Percentiles rank a stretch among this genome's conserved stretches.
These are phyloP conservation scores for Amniculicola lignicola DNA, from an alignment of 495 filamentous ascomycete species.

Conservation along the genomic window DNA sequence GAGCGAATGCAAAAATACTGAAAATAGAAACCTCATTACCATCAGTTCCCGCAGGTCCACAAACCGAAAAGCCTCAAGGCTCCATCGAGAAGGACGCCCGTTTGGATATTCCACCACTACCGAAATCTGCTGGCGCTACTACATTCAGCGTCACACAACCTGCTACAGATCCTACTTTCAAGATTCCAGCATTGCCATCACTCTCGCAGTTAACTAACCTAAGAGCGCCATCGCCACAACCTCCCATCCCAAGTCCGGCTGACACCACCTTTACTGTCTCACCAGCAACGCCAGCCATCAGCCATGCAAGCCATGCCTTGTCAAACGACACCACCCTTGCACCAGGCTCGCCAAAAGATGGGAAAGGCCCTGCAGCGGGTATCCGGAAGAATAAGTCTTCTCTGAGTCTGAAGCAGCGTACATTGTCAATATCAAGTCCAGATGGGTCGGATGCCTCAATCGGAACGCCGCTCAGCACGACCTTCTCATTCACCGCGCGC, in stretches of 20 bases:
- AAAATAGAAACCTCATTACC: slow-evolving; percentile 78
- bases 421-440: slow-evolving; percentile 69
- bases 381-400: slow-evolving; percentile 74
- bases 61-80: slow-evolving; percentile 42
- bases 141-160: slow-evolving; percentile 20
- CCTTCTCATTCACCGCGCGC: slow-evolving; percentile 55
- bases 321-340: slow-evolving; percentile 24
- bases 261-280: slow-evolving; percentile 35
- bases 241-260: slow-evolving; percentile 28
- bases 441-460: slow-evolving; percentile 68
- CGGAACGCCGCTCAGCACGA: slow-evolving; percentile 66
- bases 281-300: slow-evolving; percentile 33
- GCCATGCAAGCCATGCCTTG: slow-evolving; percentile 26
- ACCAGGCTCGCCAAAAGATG: slow-evolving; percentile 32
- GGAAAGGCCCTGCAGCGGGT: slow-evolving; percentile 47
- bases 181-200: slow-evolving; percentile 33
- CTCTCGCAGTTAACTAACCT: slow-evolving; percentile 10
- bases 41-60: slow-evolving; percentile 40
- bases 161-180: slow-evolving; percentile 19
- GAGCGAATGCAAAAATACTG: slow-evolving; percentile 71
- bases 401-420: slow-evolving; percentile 68
- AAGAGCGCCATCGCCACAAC: slow-evolving; percentile 27
- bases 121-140: slow-evolving; percentile 30
- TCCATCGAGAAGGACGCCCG: slow-evolving; percentile 47
- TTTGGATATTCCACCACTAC: slow-evolving; percentile 38